Percentiles rank a stretch among this genome's conserved stretches.
phyloP scores from a whole-genome alignment of 225 moss, liverwort and hornwort genomes.

The Anthoceros angustus region DNA sequence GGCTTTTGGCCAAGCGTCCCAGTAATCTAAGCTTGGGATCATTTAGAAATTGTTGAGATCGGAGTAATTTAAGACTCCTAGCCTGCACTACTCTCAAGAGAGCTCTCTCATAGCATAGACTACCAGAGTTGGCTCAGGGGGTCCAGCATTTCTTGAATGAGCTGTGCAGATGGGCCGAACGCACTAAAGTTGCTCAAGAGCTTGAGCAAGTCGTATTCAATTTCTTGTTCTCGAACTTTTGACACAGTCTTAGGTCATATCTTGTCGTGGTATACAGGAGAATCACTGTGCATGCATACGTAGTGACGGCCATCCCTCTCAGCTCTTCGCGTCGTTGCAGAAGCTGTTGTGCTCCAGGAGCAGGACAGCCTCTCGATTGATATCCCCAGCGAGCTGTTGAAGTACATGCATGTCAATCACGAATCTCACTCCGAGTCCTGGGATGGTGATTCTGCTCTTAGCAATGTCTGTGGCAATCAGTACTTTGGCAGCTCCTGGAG shows the following conservation, averaged over 20 bases:
- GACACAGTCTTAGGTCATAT: no score
- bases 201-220: not conserved
- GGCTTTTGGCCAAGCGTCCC: slow-evolving; percentile 8
- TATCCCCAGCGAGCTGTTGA: not conserved
- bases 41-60: not conserved
- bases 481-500: slow-evolving; percentile 6
- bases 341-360: slow-evolving; percentile 18
- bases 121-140: slow-evolving; percentile 5
- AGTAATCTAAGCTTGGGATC: slow-evolving; percentile 8
- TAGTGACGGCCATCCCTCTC: slow-evolving; percentile 18
- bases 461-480: slow-evolving; percentile 15
- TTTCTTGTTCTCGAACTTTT: not conserved
- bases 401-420: slow-evolving; percentile 7
- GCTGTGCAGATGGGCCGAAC: not conserved
- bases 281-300: slow-evolving; percentile 11
- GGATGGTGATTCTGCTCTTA: slow-evolving; percentile 19
- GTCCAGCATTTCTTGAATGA: not conserved
- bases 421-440: slow-evolving; percentile 15
- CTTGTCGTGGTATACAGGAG: slow-evolving; percentile 13
- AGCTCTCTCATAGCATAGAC: not conserved
- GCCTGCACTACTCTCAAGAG: no score
- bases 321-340: slow-evolving; percentile 13
- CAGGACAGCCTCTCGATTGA: slow-evolving; percentile 1
- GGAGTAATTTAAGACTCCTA: slow-evolving; percentile 6
- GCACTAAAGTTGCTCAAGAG: not conserved